A percentile compares a stretch with the other conserved stretches of the same genome.
Conservation (phyloP, 176 grass and related monocot genomes). For the Secale cereale region DNA sequence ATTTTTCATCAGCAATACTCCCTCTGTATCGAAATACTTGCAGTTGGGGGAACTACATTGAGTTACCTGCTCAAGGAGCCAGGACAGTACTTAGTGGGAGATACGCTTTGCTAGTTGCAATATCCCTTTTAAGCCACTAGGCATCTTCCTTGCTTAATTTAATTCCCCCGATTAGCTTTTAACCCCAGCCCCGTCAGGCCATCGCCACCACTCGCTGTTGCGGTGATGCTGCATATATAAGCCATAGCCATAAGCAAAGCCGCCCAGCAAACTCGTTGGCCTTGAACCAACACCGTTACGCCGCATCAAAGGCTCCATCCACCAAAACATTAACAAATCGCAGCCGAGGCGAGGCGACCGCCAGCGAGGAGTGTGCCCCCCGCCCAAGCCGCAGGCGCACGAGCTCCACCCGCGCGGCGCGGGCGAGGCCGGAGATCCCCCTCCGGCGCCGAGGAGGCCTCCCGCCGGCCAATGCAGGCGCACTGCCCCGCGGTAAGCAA, state of each 20-base stretch:
- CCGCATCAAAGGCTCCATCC: conserved; percentile 24
- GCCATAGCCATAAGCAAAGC: not conserved
- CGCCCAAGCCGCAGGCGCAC: conserved; percentile 6
- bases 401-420: not conserved
- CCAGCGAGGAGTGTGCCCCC: not conserved
- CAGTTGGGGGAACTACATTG: no score
- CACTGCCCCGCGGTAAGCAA: conserved; percentile 11
- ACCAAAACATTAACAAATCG: conserved; percentile 3
- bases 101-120: not conserved
- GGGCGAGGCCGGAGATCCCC: conserved; percentile 24
- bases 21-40: no score
- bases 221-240: conserved; percentile 35
- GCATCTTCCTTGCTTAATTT: not conserved
- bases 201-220: conserved; percentile 23
- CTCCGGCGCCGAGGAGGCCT: not conserved
- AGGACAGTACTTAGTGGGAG: conserved; percentile 11
- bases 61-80: not conserved
- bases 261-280: conserved; percentile 22
- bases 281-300: conserved; percentile 31
- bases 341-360: not conserved
- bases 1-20: no score
- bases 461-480: conserved; percentile 25
- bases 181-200: conserved; percentile 11
- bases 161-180: not conserved
- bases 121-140: not conserved